Conservation (phyloP, 148 eudicot species). For the Vaccinium myrtillus region DNA sequence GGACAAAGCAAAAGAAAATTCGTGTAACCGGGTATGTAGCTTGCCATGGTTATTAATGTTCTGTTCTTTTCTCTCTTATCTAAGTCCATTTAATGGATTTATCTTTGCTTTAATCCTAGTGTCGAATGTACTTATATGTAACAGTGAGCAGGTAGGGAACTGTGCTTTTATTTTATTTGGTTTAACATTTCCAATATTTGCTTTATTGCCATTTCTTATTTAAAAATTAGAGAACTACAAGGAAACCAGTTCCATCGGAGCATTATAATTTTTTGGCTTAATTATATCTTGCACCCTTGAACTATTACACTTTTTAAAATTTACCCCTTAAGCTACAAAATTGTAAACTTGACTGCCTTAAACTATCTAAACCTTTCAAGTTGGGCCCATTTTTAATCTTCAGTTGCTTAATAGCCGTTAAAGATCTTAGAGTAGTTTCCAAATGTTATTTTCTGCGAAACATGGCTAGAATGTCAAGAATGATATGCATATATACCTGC, state of each 20-base stretch:
- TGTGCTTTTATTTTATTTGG: neutral
- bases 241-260: neutral
- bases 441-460: no score
- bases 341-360: no score
- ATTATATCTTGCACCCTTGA: no score
- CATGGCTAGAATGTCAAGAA: no score
- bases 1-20: slow-evolving; percentile 90
- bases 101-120: neutral
- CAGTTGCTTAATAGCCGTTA: no score
- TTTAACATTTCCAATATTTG: slow-evolving; percentile 2
- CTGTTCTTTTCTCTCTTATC: neutral
- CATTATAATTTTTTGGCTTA: neutral
- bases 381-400: no score
- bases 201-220: slow-evolving; percentile 1
- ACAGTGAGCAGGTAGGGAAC: neutral
- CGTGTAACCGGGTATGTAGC: slow-evolving; percentile 83
- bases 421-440: no score
- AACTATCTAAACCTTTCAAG: no score
- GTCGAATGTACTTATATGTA: neutral
- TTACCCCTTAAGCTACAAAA: no score
- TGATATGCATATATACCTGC: no score
- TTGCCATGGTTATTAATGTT: slow-evolving; percentile 22
- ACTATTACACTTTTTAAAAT: no score
- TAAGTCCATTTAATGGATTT: neutral
- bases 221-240: neutral